phyloP scores from a whole-genome alignment of 371 early-diverging fungal genomes.

The Mortierella sp. region DNA sequence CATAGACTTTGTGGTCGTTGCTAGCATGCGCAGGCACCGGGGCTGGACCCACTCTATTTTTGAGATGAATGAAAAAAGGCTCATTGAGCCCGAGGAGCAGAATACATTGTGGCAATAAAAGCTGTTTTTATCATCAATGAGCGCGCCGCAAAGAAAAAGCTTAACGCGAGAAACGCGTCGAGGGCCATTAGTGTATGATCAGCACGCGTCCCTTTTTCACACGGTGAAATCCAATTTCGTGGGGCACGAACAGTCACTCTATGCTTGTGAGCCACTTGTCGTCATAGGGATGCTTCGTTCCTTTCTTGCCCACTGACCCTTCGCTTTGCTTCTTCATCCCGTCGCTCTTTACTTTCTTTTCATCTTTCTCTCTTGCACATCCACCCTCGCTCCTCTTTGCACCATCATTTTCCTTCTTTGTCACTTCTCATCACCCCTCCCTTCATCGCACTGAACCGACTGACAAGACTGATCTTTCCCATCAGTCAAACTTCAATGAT shows the following conservation, averaged over 20 bases:
- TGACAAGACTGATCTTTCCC: constrained; percentile 11
- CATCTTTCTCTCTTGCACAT: constrained; percentile 1
- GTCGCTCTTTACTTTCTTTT: neutral
- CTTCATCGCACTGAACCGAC: neutral
- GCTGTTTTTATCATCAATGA: neutral
- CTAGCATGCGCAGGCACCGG: neutral
- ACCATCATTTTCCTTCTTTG: neutral
- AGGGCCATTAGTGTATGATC: neutral
- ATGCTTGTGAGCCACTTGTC: neutral
- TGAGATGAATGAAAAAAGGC: neutral
- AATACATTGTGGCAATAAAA: neutral
- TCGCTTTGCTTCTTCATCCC: constrained; percentile 2
- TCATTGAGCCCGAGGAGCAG: neutral
- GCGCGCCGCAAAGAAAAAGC: neutral
- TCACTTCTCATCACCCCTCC: neutral
- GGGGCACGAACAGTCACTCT: constrained; percentile 11
- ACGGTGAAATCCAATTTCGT: neutral
- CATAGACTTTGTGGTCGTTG: neutral
- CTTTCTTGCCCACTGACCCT: neutral
- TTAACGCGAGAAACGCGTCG: neutral
- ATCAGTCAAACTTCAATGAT: constrained; percentile 1
- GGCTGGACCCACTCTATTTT: neutral
- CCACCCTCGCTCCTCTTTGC: neutral
- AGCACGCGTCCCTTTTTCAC: constrained; percentile 1
- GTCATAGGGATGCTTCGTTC: neutral